Percentiles rank a stretch among this genome's conserved stretches.
phyloP scores from a whole-genome alignment of 2,329 filamentous ascomycete species.

The Hypoxylon sp. region DNA sequence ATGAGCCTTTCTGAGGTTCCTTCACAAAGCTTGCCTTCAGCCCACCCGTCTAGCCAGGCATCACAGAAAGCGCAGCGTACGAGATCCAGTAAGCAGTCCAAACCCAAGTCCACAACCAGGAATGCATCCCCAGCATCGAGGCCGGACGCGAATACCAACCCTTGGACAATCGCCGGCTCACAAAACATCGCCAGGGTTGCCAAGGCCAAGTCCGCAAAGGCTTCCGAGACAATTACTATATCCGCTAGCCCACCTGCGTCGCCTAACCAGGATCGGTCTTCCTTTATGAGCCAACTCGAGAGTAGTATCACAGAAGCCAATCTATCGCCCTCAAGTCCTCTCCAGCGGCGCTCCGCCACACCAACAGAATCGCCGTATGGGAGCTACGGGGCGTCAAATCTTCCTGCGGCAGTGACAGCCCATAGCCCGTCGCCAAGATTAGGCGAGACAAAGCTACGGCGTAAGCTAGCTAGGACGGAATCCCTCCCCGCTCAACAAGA shows the following conservation, averaged over 20 bases:
- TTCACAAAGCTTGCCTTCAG: slow-evolving; percentile 33
- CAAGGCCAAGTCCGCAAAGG: slow-evolving; percentile 38
- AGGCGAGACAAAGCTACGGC: slow-evolving; percentile 33
- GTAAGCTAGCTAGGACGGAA: slow-evolving; percentile 49
- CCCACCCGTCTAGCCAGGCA: slow-evolving; percentile 21
- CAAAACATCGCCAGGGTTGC: slow-evolving; percentile 55
- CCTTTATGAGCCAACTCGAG: slow-evolving; percentile 34
- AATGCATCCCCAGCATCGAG: slow-evolving; percentile 41
- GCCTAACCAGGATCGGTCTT: slow-evolving; percentile 45
- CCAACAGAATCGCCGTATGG: slow-evolving; percentile 22
- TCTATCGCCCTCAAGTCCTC: slow-evolving; percentile 26
- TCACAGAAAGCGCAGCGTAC: slow-evolving; percentile 33
- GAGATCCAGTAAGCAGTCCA: slow-evolving; percentile 50
- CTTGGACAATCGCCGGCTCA: slow-evolving; percentile 59
- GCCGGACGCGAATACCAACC: slow-evolving; percentile 48
- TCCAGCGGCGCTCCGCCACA: slow-evolving; percentile 36
- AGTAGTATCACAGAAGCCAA: not conserved
- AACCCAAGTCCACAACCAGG: slow-evolving; percentile 42
- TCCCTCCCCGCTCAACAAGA: slow-evolving; percentile 43
- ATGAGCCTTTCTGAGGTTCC: not conserved
- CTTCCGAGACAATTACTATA: slow-evolving; percentile 57
- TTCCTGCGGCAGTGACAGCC: slow-evolving; percentile 10
- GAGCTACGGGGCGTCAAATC: slow-evolving; percentile 3
- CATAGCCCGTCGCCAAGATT: slow-evolving; percentile 37
- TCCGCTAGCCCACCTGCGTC: slow-evolving; percentile 58